A percentile compares a stretch with the other conserved stretches of the same genome.
These are phyloP conservation scores for Suillus spraguei DNA, from an alignment of 768 basidiomycete genomes.

Conservation along the genomic window DNA sequence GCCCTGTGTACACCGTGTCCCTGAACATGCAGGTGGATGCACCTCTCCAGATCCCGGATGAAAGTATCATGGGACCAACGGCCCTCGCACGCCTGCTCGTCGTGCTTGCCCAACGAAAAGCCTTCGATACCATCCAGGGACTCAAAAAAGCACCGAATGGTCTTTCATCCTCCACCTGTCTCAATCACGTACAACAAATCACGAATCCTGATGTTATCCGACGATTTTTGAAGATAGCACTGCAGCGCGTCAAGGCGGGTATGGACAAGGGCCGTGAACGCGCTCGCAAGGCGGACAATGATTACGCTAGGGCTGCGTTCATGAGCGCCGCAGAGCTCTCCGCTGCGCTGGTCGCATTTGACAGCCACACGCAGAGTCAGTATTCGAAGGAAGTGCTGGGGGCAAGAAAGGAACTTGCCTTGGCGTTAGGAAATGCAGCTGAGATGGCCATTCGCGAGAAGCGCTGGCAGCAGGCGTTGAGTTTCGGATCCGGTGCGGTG, in stretches of 20 bases:
- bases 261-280: constrained; percentile 26
- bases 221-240: constrained; percentile 24
- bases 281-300: constrained; percentile 19
- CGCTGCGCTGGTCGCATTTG: constrained; percentile 33
- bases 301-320: constrained; percentile 28
- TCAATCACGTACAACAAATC: constrained; percentile 31
- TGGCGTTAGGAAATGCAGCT: constrained; percentile 37
- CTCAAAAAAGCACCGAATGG: constrained; percentile 27
- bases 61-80: constrained; percentile 29
- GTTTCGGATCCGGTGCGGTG: constrained; percentile 28
- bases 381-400: constrained; percentile 24
- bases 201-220: constrained; percentile 25
- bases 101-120: constrained; percentile 30
- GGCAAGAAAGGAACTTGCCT: constrained; percentile 31
- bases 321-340: constrained; percentile 35
- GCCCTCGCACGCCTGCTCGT: constrained; percentile 31
- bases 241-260: constrained; percentile 22
- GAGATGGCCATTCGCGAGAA: constrained; percentile 35
- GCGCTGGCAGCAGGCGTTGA: constrained; percentile 26
- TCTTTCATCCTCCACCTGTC: constrained; percentile 19
- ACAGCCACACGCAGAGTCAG: constrained; percentile 29
- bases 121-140: constrained; percentile 23
- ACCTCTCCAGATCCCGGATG: constrained; percentile 23
- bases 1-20: constrained; percentile 21
- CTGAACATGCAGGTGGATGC: constrained; percentile 19